A percentile compares a stretch with the other conserved stretches of the same genome.
Evolutionary conservation across 257 asterid genomes (phyloP).

Genomic region (Lycium barbarum): DNA sequence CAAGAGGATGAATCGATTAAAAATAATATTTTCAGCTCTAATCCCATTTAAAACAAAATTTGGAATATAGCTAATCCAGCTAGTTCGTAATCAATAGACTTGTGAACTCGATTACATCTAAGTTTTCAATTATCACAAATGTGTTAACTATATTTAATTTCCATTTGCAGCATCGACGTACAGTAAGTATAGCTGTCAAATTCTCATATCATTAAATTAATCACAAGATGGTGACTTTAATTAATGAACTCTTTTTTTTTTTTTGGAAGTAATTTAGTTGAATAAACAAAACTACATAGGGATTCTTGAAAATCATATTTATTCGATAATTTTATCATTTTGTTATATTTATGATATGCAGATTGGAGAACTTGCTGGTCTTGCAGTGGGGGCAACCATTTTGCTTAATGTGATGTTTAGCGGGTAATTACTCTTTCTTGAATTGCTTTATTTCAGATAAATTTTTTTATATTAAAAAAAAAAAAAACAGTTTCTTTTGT

Average conservation of each 20-base stretch:
- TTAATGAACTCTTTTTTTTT: no score
- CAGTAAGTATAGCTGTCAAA: not conserved
- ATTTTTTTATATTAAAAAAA: no score
- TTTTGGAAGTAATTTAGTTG: not conserved
- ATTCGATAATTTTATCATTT: slow-evolving; percentile 6
- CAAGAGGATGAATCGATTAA: no score
- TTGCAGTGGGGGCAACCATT: slow-evolving; percentile 90
- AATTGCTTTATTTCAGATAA: not conserved
- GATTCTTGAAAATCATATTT: not conserved
- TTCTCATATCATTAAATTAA: no score
- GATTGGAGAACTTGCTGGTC: slow-evolving; percentile 98
- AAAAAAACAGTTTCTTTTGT: no score
- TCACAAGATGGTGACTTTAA: not conserved
- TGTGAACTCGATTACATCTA: no score
- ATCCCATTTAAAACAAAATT: not conserved
- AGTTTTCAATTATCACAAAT: no score
- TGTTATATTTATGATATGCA: slow-evolving; percentile 33
- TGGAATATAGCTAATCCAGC: no score
- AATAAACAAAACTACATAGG: not conserved
- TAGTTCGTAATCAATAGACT: no score
- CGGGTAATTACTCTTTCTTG: slow-evolving; percentile 51
- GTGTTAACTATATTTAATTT: no score
- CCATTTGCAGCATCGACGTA: not conserved
- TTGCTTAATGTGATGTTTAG: slow-evolving; percentile 88
- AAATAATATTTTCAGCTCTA: no score